phyloP scores from a whole-genome alignment of 768 basidiomycete genomes.

The Panaeolus papilionaceus region DNA sequence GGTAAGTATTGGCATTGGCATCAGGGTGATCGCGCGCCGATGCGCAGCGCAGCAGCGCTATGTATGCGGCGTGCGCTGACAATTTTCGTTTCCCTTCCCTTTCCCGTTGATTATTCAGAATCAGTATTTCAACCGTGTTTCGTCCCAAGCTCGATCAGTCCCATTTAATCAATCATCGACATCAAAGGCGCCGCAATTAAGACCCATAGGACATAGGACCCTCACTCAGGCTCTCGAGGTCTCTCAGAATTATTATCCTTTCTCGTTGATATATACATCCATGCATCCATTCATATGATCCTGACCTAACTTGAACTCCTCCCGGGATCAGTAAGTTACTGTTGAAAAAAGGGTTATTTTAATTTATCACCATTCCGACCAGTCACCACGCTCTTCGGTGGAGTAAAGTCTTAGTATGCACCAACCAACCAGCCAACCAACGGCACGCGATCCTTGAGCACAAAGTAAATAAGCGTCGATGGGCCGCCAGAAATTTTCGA shows the following conservation, averaged over 20 bases:
- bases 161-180: not conserved
- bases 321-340: no score
- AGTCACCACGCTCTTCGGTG: not conserved
- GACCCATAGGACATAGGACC: not conserved
- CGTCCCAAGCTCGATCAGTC: not conserved
- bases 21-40: not conserved
- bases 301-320: not conserved
- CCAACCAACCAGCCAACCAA: not conserved
- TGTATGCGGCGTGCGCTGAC: no score
- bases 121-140: no score
- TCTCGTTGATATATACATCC: no score
- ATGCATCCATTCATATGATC: not conserved
- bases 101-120: no score
- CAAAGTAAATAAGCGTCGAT: no score
- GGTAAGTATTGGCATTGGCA: not conserved
- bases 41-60: not conserved
- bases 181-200: not conserved
- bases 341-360: not conserved
- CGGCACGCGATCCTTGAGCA: no score
- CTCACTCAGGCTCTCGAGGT: not conserved
- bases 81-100: no score
- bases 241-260: not conserved
- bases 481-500: no score
- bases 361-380: conserved; percentile 7
- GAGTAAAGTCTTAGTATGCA: not conserved